Conservation (phyloP, 192 early-diverging fungal genomes). For the Thamnidium elegans region DNA sequence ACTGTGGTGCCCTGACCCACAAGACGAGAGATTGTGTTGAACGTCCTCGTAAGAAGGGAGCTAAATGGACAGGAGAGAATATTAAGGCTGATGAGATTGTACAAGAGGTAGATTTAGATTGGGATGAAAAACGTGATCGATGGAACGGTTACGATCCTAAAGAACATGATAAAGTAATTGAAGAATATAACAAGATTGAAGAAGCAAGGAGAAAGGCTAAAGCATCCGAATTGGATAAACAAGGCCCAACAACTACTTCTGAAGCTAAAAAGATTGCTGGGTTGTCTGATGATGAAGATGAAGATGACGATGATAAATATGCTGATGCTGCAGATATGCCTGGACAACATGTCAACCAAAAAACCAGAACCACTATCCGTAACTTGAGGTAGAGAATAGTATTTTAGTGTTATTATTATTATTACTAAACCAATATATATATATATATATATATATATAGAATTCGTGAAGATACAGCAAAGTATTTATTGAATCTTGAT, state of each 20-base stretch:
- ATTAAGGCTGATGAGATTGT: slow-evolving; percentile 86
- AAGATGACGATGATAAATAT: slow-evolving; percentile 86
- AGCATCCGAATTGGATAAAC: slow-evolving; percentile 71
- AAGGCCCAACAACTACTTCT: slow-evolving; percentile 47
- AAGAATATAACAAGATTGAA: slow-evolving; percentile 93
- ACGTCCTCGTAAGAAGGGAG: slow-evolving; percentile 84
- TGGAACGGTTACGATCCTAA: slow-evolving; percentile 97
- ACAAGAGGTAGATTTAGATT: slow-evolving; percentile 69
- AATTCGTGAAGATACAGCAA: slow-evolving; percentile 99
- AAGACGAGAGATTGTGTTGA: slow-evolving; percentile 94
- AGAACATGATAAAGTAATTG: slow-evolving; percentile 74
- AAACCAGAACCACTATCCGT: slow-evolving; percentile 90
- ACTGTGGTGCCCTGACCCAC: slow-evolving; percentile 96
- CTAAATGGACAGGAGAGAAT: slow-evolving; percentile 81
- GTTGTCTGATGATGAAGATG: slow-evolving; percentile 72
- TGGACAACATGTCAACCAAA: slow-evolving; percentile 83
- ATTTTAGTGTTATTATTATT: not conserved
- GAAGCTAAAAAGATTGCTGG: slow-evolving; percentile 51
- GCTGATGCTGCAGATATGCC: slow-evolving; percentile 82
- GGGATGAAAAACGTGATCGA: slow-evolving; percentile 95
- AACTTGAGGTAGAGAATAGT: slow-evolving; percentile 69
- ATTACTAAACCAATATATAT: not conserved
- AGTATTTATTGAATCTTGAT: slow-evolving; percentile 96
- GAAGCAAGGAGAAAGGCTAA: slow-evolving; percentile 79
- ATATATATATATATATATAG: slow-evolving; percentile 31